These are phyloP conservation scores for Microbotryum saponariae DNA, from an alignment of 1,284 basidiomycete species.

Conservation along the genomic window DNA sequence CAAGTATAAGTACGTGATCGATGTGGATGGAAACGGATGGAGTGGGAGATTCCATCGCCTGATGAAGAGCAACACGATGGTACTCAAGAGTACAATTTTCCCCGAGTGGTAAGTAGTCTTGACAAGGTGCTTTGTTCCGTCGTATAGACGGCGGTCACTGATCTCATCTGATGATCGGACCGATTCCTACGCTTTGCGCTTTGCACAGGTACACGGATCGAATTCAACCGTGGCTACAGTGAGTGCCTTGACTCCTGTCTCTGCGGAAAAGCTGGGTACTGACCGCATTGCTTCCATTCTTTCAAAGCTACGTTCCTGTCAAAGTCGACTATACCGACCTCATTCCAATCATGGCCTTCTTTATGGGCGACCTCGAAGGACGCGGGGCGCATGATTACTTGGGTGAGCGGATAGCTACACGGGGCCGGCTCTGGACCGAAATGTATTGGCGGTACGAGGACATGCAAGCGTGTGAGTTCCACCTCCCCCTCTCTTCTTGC, in stretches of 20 bases:
- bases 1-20: constrained; percentile 37
- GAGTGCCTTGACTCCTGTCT: constrained; percentile 27
- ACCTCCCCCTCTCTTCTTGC: background rate
- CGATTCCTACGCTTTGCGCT: background rate
- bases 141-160: background rate
- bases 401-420: constrained; percentile 30
- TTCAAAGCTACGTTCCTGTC: constrained; percentile 38
- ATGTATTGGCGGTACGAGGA: constrained; percentile 26
- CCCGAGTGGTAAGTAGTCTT: constrained; percentile 47
- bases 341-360: constrained; percentile 53
- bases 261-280: background rate
- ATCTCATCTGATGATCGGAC: constrained; percentile 4
- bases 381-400: constrained; percentile 27
- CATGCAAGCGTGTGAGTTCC: constrained; percentile 8
- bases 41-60: constrained; percentile 30
- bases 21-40: constrained; percentile 36
- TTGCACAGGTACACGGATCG: constrained; percentile 15
- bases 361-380: constrained; percentile 44
- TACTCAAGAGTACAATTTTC: constrained; percentile 59
- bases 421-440: constrained; percentile 31
- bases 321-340: constrained; percentile 45
- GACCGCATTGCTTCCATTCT: too few species aligned
- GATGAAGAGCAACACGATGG: constrained; percentile 43
- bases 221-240: constrained; percentile 35
- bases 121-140: constrained; percentile 21